Base-by-base conservation (phyloP, 2,329 filamentous ascomycete species). In the Aspergillus sp. region DNA sequence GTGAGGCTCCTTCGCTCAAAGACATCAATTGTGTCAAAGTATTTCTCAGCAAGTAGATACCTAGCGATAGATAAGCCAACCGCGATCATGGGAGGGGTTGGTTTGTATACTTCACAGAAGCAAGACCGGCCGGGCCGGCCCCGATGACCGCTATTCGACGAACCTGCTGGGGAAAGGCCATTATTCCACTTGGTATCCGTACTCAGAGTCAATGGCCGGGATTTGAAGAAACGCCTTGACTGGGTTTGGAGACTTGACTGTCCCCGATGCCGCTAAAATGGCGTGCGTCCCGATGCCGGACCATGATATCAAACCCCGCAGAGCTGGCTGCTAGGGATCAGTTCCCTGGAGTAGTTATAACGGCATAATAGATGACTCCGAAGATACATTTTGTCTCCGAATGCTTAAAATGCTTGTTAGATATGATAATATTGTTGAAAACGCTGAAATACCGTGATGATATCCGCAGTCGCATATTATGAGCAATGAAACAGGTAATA, bases 1-100 rank as follows among this genome's bases (percentile, higher is more conserved):
- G 89, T 83, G 48, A 85, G 82, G 45, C 82, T 78, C 63, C 91
- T 87, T 74, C 96, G 91, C 74, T 98, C 95, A 68, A 89, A 96
- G 40, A 97, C 75, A 59, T 87, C 84, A 59, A 98, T 87, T 30
- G 79, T 82, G 12, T 86, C 77, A 68, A 95, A 95, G 1, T 71
- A 79, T 68, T 81, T 88, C 66, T 89, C 91, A 0, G 89, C 90
- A 11, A 84, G 72, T 17, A 97, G 80, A 68, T 93, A 93, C 64
- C 83, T 85, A 55, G 39, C 9, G 13, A 22, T 39, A 20, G 7
- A 60, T 73, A n/a, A 71, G 67, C 27, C 27, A 9, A 30, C 27
- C 9, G 27, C 27, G 27, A 30, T 47, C 1, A 13, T 58, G 37
- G 22, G 50, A 17, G 7, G 22, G 45, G 17, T 8, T 34, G 42